Conservation (phyloP, 2,329 filamentous ascomycete genomes). For the Camptophora hylomeconis region DNA sequence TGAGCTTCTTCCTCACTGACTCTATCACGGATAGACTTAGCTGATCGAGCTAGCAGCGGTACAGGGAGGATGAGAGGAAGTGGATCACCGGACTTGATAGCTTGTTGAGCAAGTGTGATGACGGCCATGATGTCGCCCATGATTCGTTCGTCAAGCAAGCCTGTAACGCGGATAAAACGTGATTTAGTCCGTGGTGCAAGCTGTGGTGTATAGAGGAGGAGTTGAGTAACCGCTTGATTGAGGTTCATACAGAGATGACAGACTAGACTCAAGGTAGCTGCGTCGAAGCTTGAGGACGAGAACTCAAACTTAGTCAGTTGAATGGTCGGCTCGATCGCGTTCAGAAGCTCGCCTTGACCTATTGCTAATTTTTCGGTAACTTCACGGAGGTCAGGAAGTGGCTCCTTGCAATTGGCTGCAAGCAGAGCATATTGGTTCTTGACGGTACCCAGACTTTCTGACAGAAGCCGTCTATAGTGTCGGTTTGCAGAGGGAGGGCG, state of each 20-base stretch:
- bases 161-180: slow-evolving; percentile 26
- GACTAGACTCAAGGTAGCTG: slow-evolving; percentile 21
- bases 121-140: slow-evolving; percentile 41
- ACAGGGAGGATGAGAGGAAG: slow-evolving; percentile 36
- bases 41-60: slow-evolving; percentile 31
- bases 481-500: slow-evolving; percentile 6
- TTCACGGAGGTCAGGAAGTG: slow-evolving; percentile 3
- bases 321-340: slow-evolving; percentile 23
- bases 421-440: slow-evolving; percentile 8
- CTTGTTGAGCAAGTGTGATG: slow-evolving; percentile 33
- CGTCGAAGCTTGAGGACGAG: slow-evolving; percentile 27
- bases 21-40: slow-evolving; percentile 21
- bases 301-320: slow-evolving; percentile 26
- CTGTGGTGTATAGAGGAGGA: slow-evolving; percentile 24
- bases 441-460: slow-evolving; percentile 3
- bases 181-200: slow-evolving; percentile 28
- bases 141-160: slow-evolving; percentile 30
- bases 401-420: slow-evolving; percentile 1
- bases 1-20: slow-evolving; percentile 8
- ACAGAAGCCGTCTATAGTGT: slow-evolving; percentile 6
- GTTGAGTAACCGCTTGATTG: slow-evolving; percentile 21
- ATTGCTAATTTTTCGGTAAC: slow-evolving; percentile 13
- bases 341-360: slow-evolving; percentile 22
- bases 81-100: slow-evolving; percentile 35
- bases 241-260: slow-evolving; percentile 23